Conservation (phyloP, 2,329 filamentous ascomycete genomes). For the Alternaria burnsii region DNA sequence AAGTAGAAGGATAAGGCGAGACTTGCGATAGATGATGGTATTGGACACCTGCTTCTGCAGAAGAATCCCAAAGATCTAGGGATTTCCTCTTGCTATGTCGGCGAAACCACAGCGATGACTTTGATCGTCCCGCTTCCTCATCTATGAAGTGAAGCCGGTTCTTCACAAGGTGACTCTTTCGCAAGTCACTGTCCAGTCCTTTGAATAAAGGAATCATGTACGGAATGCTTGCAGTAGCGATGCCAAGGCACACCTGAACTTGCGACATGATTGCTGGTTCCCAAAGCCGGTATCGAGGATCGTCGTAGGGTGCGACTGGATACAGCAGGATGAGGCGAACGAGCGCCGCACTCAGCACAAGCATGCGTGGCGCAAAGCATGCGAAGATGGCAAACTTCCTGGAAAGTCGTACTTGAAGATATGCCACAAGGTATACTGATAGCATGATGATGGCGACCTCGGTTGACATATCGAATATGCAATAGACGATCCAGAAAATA, state of each 20-base stretch:
- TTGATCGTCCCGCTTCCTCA: slow-evolving; percentile 13
- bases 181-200: slow-evolving; percentile 26
- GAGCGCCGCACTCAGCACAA: slow-evolving; percentile 38
- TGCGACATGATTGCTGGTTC: slow-evolving; percentile 38
- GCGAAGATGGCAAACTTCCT: slow-evolving; percentile 40
- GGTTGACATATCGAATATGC: slow-evolving; percentile 43
- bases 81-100: slow-evolving; percentile 23
- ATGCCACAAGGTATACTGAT: slow-evolving; percentile 42
- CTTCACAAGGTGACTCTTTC: slow-evolving; percentile 23
- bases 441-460: slow-evolving; percentile 44
- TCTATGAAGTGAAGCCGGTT: slow-evolving; percentile 16
- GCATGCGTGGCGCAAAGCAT: slow-evolving; percentile 44
- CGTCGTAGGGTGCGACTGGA: slow-evolving; percentile 38
- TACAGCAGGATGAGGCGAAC: slow-evolving; percentile 43
- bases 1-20: slow-evolving; percentile 33
- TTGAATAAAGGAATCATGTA: slow-evolving; percentile 45
- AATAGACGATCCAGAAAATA: slow-evolving; percentile 47
- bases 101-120: slow-evolving; percentile 22
- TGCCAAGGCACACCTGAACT: slow-evolving; percentile 39
- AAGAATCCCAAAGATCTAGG: slow-evolving; percentile 22
- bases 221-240: slow-evolving; percentile 46
- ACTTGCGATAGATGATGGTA: slow-evolving; percentile 29
- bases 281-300: slow-evolving; percentile 41
- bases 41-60: slow-evolving; percentile 9
- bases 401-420: slow-evolving; percentile 33